Base-by-base conservation (phyloP, 805 yeast species). In the Monosporozyma unispora region DNA sequence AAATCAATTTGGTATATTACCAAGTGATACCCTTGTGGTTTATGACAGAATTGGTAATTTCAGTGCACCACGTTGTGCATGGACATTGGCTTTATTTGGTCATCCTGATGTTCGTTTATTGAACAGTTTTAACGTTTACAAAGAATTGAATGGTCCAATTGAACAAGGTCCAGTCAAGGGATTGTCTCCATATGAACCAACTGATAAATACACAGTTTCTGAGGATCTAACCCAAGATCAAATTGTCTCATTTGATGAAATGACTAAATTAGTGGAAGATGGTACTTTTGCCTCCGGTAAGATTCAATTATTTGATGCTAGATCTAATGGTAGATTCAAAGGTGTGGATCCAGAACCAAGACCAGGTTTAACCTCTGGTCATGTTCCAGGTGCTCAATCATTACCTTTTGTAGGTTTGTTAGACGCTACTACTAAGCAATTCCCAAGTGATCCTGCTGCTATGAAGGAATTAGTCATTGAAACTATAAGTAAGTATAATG, bases 281-380 rank as follows among this genome's bases (percentile, higher is more conserved):
- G 21, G n/a, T 5, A 27, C 29, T 3, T 44, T 48, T n/a, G 14
- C 27, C 2, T 8, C 29, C 8, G 29, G 25, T 8, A 35, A 39
- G 12, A 29, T 46, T 12, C 28, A 27, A 14, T 38, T 82, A 28
- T 74, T 87, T 38, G 99, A 91, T 67, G 98, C 98, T 0, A 79
- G 99, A 58, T 74, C 95, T 0, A 62, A 61, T 3, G 84, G 76
- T 2, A 74, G 98, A 52, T 91, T 82, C 67, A 73, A 84, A 0
- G 98, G 97, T 11, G 72, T 70, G 21, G 85, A 75, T 2, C 87
- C 93, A 2, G 99, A 93, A 68, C 96, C 96, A 48, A 76, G 99
- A 58, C 79, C 88, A 0, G 97, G 91, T 0, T 68, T 91, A 39
- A 72, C 91, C 1, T 82, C 95, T 3, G 99, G 99, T 0, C 99